Percentiles rank a stretch among this genome's conserved stretches.
Evolutionary conservation across 495 filamentous ascomycete genomes (phyloP).

Genomic region (Annulohypoxylon maeteangense): DNA sequence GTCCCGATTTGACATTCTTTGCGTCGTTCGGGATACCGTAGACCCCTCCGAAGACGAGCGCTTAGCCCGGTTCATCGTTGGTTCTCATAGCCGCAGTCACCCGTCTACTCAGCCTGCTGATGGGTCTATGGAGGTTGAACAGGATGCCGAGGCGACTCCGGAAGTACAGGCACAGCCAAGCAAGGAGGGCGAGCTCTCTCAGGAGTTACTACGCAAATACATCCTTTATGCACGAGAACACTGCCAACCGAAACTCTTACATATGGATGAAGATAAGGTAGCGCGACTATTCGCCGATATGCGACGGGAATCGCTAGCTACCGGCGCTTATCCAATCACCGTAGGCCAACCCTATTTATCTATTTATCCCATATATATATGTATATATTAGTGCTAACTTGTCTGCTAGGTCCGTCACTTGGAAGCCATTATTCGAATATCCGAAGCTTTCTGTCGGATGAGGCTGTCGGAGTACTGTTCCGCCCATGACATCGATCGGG

Average conservation of each 20-base stretch:
- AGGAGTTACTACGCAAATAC: constrained; percentile 94
- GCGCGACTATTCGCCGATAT: constrained; percentile 95
- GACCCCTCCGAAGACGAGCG: constrained; percentile 95
- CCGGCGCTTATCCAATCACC: constrained; percentile 97
- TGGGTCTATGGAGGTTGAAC: constrained; percentile 71
- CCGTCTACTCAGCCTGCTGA: constrained; percentile 70
- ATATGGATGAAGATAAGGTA: constrained; percentile 98
- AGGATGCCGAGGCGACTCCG: constrained; percentile 56
- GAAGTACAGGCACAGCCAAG: constrained; percentile 63
- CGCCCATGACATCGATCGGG: constrained; percentile 90
- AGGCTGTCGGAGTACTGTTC: constrained; percentile 92
- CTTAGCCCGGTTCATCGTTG: constrained; percentile 93
- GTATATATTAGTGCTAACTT: constrained; percentile 35
- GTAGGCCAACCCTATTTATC: constrained; percentile 63
- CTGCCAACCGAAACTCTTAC: constrained; percentile 91
- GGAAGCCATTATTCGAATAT: constrained; percentile 95
- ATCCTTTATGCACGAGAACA: constrained; percentile 95
- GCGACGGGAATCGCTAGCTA: constrained; percentile 89
- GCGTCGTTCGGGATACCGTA: constrained; percentile 97
- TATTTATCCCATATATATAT: too few relatives aligned
- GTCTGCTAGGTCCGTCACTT: constrained; percentile 86
- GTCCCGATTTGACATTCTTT: constrained; percentile 98
- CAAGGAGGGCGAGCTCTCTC: constrained; percentile 83
- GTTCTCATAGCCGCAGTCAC: constrained; percentile 90
- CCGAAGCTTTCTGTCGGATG: constrained; percentile 94